Conservation (phyloP, 1,139 yeast genomes). For the Spathaspora sp. region DNA sequence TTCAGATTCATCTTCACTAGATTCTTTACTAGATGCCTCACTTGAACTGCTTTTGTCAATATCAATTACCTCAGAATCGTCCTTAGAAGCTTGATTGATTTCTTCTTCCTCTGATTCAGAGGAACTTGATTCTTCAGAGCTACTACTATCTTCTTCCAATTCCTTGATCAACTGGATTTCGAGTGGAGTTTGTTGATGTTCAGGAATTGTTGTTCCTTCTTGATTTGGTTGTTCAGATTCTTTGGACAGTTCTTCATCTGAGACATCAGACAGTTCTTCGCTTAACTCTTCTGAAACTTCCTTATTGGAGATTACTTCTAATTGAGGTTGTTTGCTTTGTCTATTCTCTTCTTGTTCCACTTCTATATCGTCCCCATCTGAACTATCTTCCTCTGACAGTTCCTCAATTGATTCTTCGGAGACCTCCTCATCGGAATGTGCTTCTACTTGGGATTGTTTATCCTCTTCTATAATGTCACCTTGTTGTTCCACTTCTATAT, state of each 20-base stretch:
- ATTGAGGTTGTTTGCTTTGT: no score
- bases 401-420: neutral
- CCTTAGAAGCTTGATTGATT: neutral
- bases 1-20: neutral
- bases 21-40: neutral
- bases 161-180: neutral
- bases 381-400: neutral
- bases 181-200: no score
- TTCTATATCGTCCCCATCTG: neutral
- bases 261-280: neutral
- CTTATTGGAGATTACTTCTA: no score
- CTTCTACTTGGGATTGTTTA: no score
- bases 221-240: neutral
- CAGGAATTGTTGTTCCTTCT: neutral
- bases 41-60: neutral
- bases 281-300: neutral
- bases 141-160: neutral
- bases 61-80: neutral
- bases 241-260: neutral
- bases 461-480: no score
- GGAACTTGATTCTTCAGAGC: neutral
- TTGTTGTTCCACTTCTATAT: neutral
- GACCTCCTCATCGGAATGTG: neutral
- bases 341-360: neutral
- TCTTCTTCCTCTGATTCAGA: neutral